Base-by-base conservation (phyloP, 345 rosid species). In the Orychophragmus violaceus region DNA sequence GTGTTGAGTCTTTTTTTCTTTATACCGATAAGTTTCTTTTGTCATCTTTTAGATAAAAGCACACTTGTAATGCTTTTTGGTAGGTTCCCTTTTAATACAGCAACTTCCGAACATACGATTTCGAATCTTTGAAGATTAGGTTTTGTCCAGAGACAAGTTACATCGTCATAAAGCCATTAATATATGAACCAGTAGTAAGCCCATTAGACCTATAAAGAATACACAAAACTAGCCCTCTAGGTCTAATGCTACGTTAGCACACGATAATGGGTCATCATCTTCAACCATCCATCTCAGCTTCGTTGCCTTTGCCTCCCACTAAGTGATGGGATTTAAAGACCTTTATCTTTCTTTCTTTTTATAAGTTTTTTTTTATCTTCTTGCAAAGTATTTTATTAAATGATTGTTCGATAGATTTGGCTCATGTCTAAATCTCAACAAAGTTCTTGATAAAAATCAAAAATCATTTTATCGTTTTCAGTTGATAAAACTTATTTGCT, bases 251-350 rank as follows among this genome's bases (percentile, higher is more conserved):
- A 18, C 56, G 53, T 23, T 60, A 69, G 67, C 68, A 51, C 29
- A 23, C 25, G 52, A 42, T 13, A 62, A 18, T n/a, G 37, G 60
- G 45, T 36, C 25, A 12, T 72, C 59, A 12, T 72, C 59, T 49
- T 36, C 66, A 65, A 11, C 61, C 71, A 72, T 65, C 49, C 62
- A 64, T 64, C 42, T 46, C 36, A 35, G 19, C 45, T 29, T 48
- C 76, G 27, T 64, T 27, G 65, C 66, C 45, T 64, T 57, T 49
- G 10, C 18, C 51, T 27, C 22, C 69, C 65, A 72, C 64, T 46
- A 65, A 72, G 59, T 72, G 66, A 58, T 65, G 66, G 60, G 71
- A 72, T 50, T 57, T 65, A 57, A 64, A 65, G 61, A 37, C 54
- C 61, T 72, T 65, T 46, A 6, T 24, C 19, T 32, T 53, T 2